phyloP scores from a whole-genome alignment of 2,329 filamentous ascomycete genomes.

The Pseudogymnoascus sp. region DNA sequence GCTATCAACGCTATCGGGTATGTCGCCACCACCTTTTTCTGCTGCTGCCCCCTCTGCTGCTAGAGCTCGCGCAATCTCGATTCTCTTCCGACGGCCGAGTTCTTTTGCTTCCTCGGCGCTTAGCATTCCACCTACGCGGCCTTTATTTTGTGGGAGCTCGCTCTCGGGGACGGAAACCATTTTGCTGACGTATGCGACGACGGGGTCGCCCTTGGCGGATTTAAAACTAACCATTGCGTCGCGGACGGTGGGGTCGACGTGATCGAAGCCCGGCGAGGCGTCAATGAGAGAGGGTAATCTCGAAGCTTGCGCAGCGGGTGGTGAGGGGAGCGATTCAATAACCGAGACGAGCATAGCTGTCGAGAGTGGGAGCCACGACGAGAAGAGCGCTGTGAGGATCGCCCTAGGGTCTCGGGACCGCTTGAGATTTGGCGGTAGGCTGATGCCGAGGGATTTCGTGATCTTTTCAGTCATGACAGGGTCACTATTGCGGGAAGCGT shows the following conservation, averaged over 20 bases:
- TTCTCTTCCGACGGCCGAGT: slow-evolving; percentile 76
- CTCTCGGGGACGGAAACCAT: slow-evolving; percentile 95
- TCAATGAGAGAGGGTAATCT: slow-evolving; percentile 73
- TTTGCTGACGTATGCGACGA: slow-evolving; percentile 94
- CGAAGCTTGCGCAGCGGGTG: slow-evolving; percentile 66
- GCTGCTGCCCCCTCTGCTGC: slow-evolving; percentile 32
- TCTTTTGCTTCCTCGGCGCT: slow-evolving; percentile 87
- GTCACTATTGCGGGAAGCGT: slow-evolving; percentile 44
- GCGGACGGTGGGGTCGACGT: slow-evolving; percentile 60
- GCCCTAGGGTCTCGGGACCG: slow-evolving; percentile 76
- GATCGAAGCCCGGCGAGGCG: slow-evolving; percentile 65
- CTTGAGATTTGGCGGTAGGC: slow-evolving; percentile 72
- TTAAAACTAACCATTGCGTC: slow-evolving; percentile 80
- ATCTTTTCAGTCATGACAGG: slow-evolving; percentile 82
- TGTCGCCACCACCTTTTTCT: background rate
- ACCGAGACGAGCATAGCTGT: slow-evolving; percentile 90
- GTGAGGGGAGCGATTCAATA: slow-evolving; percentile 84
- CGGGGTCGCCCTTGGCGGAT: slow-evolving; percentile 58
- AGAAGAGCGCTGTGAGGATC: slow-evolving; percentile 77
- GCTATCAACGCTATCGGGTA: slow-evolving; percentile 31
- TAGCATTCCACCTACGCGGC: slow-evolving; percentile 58
- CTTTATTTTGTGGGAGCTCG: slow-evolving; percentile 80
- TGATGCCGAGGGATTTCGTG: slow-evolving; percentile 80
- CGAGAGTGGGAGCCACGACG: slow-evolving; percentile 84
- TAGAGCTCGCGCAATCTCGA: slow-evolving; percentile 75